Base-by-base conservation (phyloP, 2,329 filamentous ascomycete genomes). In the Teratosphaeria destructans region DNA sequence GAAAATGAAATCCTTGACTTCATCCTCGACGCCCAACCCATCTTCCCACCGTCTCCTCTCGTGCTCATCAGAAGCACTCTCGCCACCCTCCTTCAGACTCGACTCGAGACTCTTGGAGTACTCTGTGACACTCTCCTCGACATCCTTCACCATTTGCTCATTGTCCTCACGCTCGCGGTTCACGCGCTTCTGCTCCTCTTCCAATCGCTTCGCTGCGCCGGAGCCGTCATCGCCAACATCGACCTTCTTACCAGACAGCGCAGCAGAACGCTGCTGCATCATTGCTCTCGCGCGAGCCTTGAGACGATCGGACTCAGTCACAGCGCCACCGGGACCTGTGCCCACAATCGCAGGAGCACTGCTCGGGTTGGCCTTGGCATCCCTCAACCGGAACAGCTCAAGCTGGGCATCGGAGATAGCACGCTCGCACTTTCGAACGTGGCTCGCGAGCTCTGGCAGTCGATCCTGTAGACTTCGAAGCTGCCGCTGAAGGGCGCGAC, bases 231-330 rank as follows among this genome's bases (percentile, higher is more conserved):
- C 82, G 54, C 77, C 78, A 2, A 79, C 74, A 43, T 89, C 85
- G 54, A 85, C 79, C 52, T 87, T 78, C 74, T 87, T 90, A 60
- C 94, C 94, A 26, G 91, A 90, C 63, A 99, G 78, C 19, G 94
- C 93, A 59, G 94, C 94, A 66, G 94, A 92, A 61, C 94, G 88
- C 70, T 96, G 92, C 76, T 97, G 93, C 94, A 99, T 99, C 85
- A 96, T 95, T 47, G 93, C 93, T 76, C 92, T 95, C 35, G 94
- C 93, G 66, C 92, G 85, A 39, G 94, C 94, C 78, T 96, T 97
- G 65, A 97, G 83, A 58, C 93, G 85, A 75, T 99, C 94, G 3
- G 90, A 88, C 75, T 99, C 94, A 0, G 94, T 99, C 52, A 99
- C 85, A 53, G 85, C 77, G 57, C 94, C 94, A 52, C 93, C 93